These are phyloP conservation scores for Aegilops longissima DNA, from an alignment of 176 grass and related monocot species.

Conservation along the genomic window DNA sequence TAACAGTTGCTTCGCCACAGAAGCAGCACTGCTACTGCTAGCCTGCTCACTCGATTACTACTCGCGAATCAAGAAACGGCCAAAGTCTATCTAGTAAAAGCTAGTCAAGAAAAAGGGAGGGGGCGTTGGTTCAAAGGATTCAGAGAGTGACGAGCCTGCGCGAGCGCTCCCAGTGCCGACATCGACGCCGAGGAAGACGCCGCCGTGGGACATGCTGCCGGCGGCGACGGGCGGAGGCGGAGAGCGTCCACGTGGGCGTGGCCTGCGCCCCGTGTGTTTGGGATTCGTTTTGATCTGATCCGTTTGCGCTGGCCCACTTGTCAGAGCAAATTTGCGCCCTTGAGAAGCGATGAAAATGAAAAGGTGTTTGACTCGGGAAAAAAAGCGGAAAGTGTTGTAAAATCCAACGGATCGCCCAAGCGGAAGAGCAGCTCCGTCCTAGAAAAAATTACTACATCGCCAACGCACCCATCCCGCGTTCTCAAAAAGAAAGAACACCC, in stretches of 20 bases:
- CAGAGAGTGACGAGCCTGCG: slow-evolving; percentile 48
- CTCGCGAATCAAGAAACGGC: background rate
- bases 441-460: too few species aligned
- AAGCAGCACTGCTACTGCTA: background rate
- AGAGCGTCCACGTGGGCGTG: background rate
- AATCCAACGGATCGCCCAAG: too few species aligned
- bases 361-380: too few species aligned
- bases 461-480: too few species aligned
- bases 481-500: too few species aligned
- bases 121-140: background rate
- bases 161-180: slow-evolving; percentile 96
- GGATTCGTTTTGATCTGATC: slow-evolving; percentile 30
- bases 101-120: background rate
- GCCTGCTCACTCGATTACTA: background rate
- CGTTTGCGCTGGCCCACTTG: background rate
- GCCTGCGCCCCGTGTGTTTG: background rate
- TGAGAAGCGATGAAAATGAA: too few species aligned
- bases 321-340: background rate
- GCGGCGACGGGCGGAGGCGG: background rate
- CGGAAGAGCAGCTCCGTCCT: too few species aligned
- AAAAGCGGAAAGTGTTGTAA: too few species aligned
- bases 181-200: slow-evolving; percentile 78
- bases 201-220: slow-evolving; percentile 25
- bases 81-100: background rate
- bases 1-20: background rate